Evolutionary conservation across 2,329 filamentous ascomycete species (phyloP).

Genomic region (Aspergillus sp.): DNA sequence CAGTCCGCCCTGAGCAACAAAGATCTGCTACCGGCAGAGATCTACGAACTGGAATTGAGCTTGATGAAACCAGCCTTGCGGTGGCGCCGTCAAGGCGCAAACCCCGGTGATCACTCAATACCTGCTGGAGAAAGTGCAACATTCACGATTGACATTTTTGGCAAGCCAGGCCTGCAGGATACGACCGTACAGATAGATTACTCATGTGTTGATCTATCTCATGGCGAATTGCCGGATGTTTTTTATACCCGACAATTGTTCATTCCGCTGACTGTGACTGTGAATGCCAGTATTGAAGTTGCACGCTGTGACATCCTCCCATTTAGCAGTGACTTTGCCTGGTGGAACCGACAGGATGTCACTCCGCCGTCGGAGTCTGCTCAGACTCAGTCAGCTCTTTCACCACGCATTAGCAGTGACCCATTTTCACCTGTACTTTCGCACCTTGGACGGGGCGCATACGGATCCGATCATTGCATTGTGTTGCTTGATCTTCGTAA

Average conservation of each 20-base stretch:
- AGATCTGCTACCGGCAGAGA: conserved; percentile 72
- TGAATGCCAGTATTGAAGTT: conserved; percentile 86
- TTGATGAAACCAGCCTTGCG: conserved; percentile 67
- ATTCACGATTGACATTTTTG: conserved; percentile 81
- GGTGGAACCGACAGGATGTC: conserved; percentile 44
- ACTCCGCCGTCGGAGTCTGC: conserved; percentile 5
- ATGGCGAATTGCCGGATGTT: conserved; percentile 64
- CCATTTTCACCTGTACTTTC: conserved; percentile 47
- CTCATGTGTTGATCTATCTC: conserved; percentile 69
- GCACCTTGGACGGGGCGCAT: conserved; percentile 37
- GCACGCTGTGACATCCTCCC: conserved; percentile 75
- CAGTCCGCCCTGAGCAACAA: conserved; percentile 72
- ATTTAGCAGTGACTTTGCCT: conserved; percentile 67
- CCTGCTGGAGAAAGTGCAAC: conserved; percentile 64
- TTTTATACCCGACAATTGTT: conserved; percentile 84
- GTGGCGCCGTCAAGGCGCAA: conserved; percentile 50
- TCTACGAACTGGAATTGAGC: conserved; percentile 83
- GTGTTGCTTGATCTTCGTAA: conserved; percentile 83
- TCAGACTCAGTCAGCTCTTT: conserved; percentile 6
- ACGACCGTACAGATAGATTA: conserved; percentile 84
- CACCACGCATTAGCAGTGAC: conserved; percentile 28
- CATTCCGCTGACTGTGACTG: conserved; percentile 79
- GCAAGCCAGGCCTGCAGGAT: conserved; percentile 78
- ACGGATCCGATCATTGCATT: conserved; percentile 67
- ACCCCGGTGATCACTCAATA: conserved; percentile 58